Evolutionary conservation across 2,329 filamentous ascomycete species (phyloP).

Genomic region (Didymella keratinophila): DNA sequence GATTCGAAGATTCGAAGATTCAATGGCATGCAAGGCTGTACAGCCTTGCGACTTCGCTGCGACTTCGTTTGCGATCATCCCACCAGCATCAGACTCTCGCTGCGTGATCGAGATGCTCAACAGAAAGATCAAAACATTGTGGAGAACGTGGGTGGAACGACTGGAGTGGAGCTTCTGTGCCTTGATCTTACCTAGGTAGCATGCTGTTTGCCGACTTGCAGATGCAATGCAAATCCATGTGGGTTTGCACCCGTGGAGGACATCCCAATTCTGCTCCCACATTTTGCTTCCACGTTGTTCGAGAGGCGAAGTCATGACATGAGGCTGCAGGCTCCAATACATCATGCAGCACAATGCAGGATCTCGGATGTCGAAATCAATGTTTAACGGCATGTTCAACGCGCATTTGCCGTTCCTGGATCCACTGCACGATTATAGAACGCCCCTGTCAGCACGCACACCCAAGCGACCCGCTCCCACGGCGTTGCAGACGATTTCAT

Average conservation of each 20-base stretch:
- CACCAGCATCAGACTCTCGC: neutral
- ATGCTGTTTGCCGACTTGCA: neutral
- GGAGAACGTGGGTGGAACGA: constrained; percentile 6
- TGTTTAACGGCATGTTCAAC: neutral
- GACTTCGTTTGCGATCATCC: neutral
- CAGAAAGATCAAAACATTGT: neutral
- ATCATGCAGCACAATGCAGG: constrained; percentile 1
- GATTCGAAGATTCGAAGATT: neutral
- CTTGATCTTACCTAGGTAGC: neutral
- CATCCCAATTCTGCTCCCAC: neutral
- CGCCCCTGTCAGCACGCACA: constrained; percentile 13
- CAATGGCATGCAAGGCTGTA: neutral
- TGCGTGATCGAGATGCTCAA: constrained; percentile 11
- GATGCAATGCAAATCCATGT: constrained; percentile 5
- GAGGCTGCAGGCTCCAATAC: constrained; percentile 1
- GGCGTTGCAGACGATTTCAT: constrained; percentile 3
- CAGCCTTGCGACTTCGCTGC: neutral
- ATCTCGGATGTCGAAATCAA: neutral
- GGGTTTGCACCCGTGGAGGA: neutral
- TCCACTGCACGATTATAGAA: constrained; percentile 15
- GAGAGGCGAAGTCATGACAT: neutral
- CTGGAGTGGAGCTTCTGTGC: constrained; percentile 6
- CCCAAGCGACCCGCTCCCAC: constrained; percentile 10
- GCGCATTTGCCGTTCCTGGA: constrained; percentile 17
- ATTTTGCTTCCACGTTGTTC: neutral